Evolutionary conservation across 345 rosid species (phyloP), one percentile per base, ranked within the genome.

Genomic region (Noccaea bulbosa): DNA sequence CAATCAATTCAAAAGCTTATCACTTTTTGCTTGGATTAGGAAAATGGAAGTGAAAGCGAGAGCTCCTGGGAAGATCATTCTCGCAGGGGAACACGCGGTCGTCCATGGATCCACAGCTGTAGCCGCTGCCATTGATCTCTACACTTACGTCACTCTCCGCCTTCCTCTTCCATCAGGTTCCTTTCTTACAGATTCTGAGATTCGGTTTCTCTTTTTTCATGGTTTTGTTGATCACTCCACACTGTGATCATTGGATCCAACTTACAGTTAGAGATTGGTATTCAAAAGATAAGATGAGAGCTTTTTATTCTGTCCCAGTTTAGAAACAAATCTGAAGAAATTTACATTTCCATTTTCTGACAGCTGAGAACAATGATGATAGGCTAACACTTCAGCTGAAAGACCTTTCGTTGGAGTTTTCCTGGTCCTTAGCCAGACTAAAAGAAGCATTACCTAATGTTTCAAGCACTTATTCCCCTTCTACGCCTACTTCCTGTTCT

Each of bases 1-100:
- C 2, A 40, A 10, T 14, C 11, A 16, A 48, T 40, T 62, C 49
- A 22, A 27, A 34, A 47, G 34, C 3, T 44, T 22, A 6, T 34
- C 15, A 43, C 8, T 32, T 14, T 74, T 8, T 49, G 43, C 12
- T 58, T 45, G 52, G 46, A 16, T 55, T 59, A 75, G 78, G 9
- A 27, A 44, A n/a, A 94, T 95, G 99, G 94, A 92, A 78, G 92
- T 92, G 79, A 90, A 77, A 67, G 84, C 99, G 17, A 84, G 86
- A 78, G 98, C 99, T 66, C 99, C 97, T 0, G 98, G 98, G 34
- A 95, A 92, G 78, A 84, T 95, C 82, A 95, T 95, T 53, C 92
- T 95, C 27, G 79, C 94, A 37, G 97, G 99, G 1, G 99, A 95
- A 70, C 99, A 95, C 40, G 97, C 94, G 0, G 98, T 95, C 69